phyloP scores from a whole-genome alignment of 805 yeast species.

The Saccharomycopsis fermentans region DNA sequence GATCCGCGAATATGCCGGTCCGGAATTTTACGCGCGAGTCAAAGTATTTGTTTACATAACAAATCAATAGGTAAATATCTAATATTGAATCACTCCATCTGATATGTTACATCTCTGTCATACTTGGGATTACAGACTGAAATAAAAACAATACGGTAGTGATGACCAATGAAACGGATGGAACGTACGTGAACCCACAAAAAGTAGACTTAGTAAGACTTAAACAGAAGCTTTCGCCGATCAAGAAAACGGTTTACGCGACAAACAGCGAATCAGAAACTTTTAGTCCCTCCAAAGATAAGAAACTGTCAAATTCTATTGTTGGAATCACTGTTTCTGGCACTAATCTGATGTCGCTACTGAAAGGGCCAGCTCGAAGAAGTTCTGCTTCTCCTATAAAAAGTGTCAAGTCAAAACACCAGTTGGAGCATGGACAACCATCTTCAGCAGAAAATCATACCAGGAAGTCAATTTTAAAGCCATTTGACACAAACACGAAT shows the following conservation, averaged over 20 bases:
- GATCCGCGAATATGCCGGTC: background rate
- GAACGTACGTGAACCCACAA: background rate
- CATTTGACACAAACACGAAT: background rate
- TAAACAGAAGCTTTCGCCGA: background rate
- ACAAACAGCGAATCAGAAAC: background rate
- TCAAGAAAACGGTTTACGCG: background rate
- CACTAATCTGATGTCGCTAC: background rate
- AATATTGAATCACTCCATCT: background rate
- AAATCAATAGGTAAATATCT: background rate
- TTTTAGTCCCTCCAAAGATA: background rate
- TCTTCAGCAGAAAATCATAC: background rate
- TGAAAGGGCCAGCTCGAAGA: background rate
- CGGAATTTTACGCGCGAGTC: background rate
- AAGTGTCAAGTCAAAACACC: background rate
- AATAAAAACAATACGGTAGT: background rate
- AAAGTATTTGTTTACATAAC: background rate
- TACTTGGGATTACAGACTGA: no score
- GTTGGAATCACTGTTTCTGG: background rate
- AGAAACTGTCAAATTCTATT: no score
- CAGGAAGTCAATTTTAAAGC: background rate
- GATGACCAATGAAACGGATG: background rate
- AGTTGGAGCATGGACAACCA: background rate
- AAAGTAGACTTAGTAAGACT: background rate
- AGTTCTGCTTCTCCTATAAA: background rate
- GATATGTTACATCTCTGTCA: background rate